Evolutionary conservation across 2,329 filamentous ascomycete species (phyloP), one percentile per base, ranked within the genome.

Genomic region (Verticillium isaacii): DNA sequence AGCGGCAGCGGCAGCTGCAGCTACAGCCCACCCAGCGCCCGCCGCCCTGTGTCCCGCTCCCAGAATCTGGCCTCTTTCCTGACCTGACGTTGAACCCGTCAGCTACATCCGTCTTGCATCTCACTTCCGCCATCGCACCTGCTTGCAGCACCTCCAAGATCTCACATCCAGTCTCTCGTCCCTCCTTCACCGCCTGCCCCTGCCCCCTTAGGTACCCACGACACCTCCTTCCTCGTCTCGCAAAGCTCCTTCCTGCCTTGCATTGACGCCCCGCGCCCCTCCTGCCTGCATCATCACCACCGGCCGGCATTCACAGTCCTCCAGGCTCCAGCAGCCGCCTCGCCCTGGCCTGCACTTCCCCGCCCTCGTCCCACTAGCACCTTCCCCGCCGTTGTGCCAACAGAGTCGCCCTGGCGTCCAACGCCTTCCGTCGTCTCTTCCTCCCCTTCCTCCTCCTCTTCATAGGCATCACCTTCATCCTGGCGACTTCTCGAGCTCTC

Each of bases 401-500:
- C 52, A 58, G 57, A 61, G 57, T 69, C 72, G 78, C 68, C 67
- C 75, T 81, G 78, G 78, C 75, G 70, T 66, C 71, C 61, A 63
- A 67, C 64, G 62, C 61, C 59, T 60, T 56, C 39, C 61, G 65
- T 59, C 65, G 68, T 71, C 72, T 82, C 71, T 71, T 84, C 64
- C 66, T 85, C 70, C 74, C 85, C 67, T 74, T 80, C 69, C 71
- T 87, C 68, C 66, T 87, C 68, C 74, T 89, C 70, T 81, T 90
- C 73, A 70, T 85, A 70, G 74, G 76, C 65, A 75, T 82, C 60
- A 70, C 79, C 77, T 78, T 83, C 83, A 89, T 84, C 72, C 86
- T 92, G 89, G 88, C 89, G 80, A 79, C 83, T 71, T 79, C 83
- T 74, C 81, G 86, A 73, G 77, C 84, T 68, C 74, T 82, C 71